Evolutionary conservation across 164 flowering plant genomes (phyloP), one percentile per base, ranked within the genome.

Genomic region (Liquidambar formosana): DNA sequence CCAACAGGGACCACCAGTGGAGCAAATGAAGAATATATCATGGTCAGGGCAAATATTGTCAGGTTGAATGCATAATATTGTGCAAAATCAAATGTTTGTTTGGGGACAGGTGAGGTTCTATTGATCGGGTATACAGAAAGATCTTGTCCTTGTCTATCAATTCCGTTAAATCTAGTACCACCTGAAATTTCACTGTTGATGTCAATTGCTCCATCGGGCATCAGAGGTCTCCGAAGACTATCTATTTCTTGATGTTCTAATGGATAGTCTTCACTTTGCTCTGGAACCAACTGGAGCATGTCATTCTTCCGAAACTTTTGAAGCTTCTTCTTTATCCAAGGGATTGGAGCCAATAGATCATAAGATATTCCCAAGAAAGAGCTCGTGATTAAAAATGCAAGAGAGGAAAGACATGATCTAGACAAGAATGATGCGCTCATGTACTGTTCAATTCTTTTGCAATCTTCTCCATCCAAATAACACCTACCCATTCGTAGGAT

Each of bases 391-490:
- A 96, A 81, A 78, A 96, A 96, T 46, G 98, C 99, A 27, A 96
- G 86, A 53, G 99, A 87, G 10, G 99, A 96, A 47, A 96, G 88
- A 77, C 98, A 96, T 51, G 98, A 93, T 73, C 85, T 88, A 25
- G 99, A 90, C 71, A 96, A 68, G 75, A 96, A 96, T 10, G 98
- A 90, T n/a, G 93, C 84, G 69, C 93, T 96, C 93, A 93, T 83
- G 75, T 96, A 96, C 66, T 96, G 86, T 76, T 92, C 98, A 53
- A 96, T 93, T 82, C 84, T 78, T 79, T 85, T 93, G 84, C 99
- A 96, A 77, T 96, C 99, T 83, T 92, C 98, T 53, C 99, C 98
- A 73, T 96, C 99, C 82, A 96, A 81, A 71, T 96, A 96, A 83
- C 99, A 96, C 59, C 93, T 82, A 15, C 99, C 97, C 99, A 96